Evolutionary conservation across 345 rosid species (phyloP).

Genomic region (Lumnitzera racemosa): DNA sequence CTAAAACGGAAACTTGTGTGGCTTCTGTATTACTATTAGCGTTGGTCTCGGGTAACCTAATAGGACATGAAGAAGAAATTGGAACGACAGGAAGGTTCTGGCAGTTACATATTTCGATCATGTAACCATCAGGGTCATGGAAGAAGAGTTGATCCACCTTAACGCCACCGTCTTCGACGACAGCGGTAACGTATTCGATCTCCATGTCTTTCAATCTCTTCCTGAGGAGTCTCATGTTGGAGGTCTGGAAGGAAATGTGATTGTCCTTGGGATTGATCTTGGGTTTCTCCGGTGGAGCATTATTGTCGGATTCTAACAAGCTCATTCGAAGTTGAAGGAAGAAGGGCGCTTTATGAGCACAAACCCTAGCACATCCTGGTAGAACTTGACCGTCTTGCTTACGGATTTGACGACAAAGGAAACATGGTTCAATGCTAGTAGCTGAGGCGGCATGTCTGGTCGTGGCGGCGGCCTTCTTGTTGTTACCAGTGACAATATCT

Average conservation of each 20-base stretch:
- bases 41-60: conserved; percentile 22
- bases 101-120: conserved; percentile 26
- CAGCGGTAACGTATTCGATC: conserved; percentile 35
- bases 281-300: conserved; percentile 16
- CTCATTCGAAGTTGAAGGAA: conserved; percentile 44
- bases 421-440: conserved; percentile 33
- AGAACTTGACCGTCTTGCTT: conserved; percentile 24
- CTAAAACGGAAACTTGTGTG: conserved; percentile 15
- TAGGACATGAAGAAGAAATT: conserved; percentile 32
- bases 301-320: conserved; percentile 26
- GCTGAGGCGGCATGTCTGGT: conserved; percentile 13
- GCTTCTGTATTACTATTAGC: neutral
- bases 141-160: conserved; percentile 43
- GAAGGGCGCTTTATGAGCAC: conserved; percentile 40
- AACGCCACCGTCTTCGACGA: conserved; percentile 39
- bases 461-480: too few relatives aligned
- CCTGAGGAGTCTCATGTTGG: conserved; percentile 29
- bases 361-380: conserved; percentile 41
- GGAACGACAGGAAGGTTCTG: conserved; percentile 40
- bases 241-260: conserved; percentile 42
- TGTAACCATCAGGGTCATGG: conserved; percentile 48
- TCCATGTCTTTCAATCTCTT: conserved; percentile 23
- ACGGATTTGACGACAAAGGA: conserved; percentile 39
- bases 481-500: too few relatives aligned
- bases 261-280: conserved; percentile 45